Evolutionary conservation across 495 filamentous ascomycete genomes (phyloP).

Genomic region (Hypomontagnella monticulosa): DNA sequence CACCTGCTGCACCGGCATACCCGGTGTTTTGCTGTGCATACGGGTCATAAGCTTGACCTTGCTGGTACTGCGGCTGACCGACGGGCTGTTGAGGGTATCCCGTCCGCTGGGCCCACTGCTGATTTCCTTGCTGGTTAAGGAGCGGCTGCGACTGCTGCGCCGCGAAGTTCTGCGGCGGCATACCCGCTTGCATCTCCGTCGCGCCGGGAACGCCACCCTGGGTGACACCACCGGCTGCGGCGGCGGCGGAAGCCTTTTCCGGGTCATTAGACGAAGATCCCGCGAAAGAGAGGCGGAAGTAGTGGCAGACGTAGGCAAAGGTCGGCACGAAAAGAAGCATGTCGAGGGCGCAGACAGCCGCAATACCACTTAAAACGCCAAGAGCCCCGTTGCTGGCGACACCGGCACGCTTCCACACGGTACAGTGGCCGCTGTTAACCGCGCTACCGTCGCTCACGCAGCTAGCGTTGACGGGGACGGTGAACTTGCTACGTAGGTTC

Average conservation of each 20-base stretch:
- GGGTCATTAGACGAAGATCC: constrained; percentile 37
- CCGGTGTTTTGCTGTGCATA: constrained; percentile 35
- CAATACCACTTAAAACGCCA: constrained; percentile 50
- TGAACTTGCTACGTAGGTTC: constrained; percentile 52
- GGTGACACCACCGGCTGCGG: constrained; percentile 20
- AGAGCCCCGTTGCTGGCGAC: constrained; percentile 43
- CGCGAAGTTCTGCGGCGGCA: constrained; percentile 39
- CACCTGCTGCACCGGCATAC: constrained; percentile 34
- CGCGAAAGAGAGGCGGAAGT: constrained; percentile 51
- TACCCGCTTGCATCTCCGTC: constrained; percentile 34
- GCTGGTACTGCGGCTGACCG: constrained; percentile 33
- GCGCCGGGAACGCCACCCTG: constrained; percentile 8
- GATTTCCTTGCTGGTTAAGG: constrained; percentile 33
- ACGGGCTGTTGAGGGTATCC: constrained; percentile 35
- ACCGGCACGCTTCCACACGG: constrained; percentile 40
- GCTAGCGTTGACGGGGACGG: constrained; percentile 37
- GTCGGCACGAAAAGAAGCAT: constrained; percentile 58
- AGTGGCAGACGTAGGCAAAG: constrained; percentile 54
- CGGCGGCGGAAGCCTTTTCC: constrained; percentile 49
- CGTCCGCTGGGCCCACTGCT: constrained; percentile 41
- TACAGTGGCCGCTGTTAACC: constrained; percentile 50
- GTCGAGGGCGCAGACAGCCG: constrained; percentile 55
- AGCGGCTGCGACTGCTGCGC: constrained; percentile 35
- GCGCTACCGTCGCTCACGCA: constrained; percentile 54
- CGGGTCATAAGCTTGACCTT: constrained; percentile 32